Evolutionary conservation across 129 eudicot genomes (phyloP), one percentile per base, ranked within the genome.

Genomic region (Ambrosia trifida): DNA sequence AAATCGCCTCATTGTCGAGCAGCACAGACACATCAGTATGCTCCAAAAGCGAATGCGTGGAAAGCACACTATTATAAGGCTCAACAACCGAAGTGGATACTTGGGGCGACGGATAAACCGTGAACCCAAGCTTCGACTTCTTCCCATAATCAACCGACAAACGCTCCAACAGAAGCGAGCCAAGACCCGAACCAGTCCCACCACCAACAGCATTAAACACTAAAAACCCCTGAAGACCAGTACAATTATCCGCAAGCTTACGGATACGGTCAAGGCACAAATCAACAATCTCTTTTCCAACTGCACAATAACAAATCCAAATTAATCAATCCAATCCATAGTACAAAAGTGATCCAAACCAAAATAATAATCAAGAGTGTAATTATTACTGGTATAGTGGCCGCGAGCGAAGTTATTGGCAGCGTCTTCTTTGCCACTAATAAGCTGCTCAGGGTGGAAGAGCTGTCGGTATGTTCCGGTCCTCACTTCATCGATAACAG

Each of bases 31-130:
- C 90, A 56, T 85, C 90, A 3, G 90, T 85, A 76, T 85, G 90
- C 58, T 85, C 90, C 16, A 86, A 70, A 41, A 86, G 91, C 59
- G 91, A 86, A 51, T 86, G 91, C 30, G 87, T 86, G 5, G 87
- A 83, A 18, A 86, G 85, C 60, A 86, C 91, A 76, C 87, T 83
- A 76, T 63, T 63, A 30, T 63, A 63, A 5, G 91, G 91, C 82
- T 86, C 91, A 66, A 86, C 91, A 24, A 86, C 91, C 2, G 91
- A 86, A 16, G 91, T 86, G 9, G 91, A 86, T 64, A 86, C 91
- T 78, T 86, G 87, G 2, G 91, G 87, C 44, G 91, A 86, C 11
- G 91, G 91, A 38, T 86, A 86, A 52, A 86, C 85, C 9, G 91
- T 86, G 76, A 86, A 86, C 4, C 65, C 65, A 59, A 59, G 65